A percentile compares a stretch with the other conserved stretches of the same genome.
These are phyloP conservation scores for Paramyrothecium roridum DNA, from an alignment of 2,329 filamentous ascomycete genomes.

Conservation along the genomic window DNA sequence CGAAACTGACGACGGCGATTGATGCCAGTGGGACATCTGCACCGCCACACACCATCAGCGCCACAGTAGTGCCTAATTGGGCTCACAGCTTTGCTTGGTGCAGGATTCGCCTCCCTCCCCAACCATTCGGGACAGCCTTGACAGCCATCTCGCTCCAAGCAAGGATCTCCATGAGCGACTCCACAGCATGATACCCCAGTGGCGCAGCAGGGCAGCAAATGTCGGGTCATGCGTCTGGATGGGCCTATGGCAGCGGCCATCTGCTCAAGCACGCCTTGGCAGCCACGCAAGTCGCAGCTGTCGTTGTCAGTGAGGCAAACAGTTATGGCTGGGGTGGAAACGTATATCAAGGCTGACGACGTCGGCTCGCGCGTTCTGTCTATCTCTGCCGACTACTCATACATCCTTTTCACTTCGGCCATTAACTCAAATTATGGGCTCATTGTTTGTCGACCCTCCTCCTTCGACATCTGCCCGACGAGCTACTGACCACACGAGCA, in stretches of 20 bases:
- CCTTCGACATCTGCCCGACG: not conserved
- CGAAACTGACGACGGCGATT: too few relatives aligned
- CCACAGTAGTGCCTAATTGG: too few relatives aligned
- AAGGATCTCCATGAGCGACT: not conserved
- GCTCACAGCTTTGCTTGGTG: too few relatives aligned
- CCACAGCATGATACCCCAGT: not conserved
- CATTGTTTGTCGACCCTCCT: not conserved
- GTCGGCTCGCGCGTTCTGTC: not conserved
- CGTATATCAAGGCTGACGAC: not conserved
- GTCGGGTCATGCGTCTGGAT: not conserved
- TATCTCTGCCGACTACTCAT: not conserved
- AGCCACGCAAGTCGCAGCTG: not conserved
- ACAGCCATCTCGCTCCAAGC: too few relatives aligned
- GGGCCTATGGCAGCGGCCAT: not conserved
- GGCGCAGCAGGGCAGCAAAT: not conserved
- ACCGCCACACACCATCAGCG: too few relatives aligned
- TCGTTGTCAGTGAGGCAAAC: not conserved
- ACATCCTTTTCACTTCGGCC: not conserved
- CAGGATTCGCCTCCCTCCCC: too few relatives aligned
- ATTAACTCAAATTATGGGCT: not conserved
- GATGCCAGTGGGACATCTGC: too few relatives aligned
- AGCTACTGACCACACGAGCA: conserved; percentile 11
- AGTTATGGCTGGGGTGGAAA: not conserved
- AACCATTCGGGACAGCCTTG: too few relatives aligned
- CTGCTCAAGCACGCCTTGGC: not conserved